Evolutionary conservation across 371 early-diverging fungal genomes (phyloP).

Genomic region (Chytridium lagenaria): DNA sequence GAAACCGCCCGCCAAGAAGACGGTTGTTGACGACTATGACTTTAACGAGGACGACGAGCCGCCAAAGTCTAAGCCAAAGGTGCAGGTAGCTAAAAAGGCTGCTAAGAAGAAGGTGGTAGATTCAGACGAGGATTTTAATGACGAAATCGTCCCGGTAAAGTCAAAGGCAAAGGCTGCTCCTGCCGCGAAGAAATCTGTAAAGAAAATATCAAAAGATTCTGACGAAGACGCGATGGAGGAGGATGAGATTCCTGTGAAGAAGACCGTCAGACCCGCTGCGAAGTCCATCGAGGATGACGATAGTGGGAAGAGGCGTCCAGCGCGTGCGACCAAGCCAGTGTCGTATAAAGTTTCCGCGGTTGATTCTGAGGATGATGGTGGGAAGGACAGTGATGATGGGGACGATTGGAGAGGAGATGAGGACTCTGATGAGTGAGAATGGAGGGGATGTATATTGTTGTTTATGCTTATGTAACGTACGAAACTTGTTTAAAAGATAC

Average conservation of each 20-base stretch:
- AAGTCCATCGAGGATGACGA: constrained; percentile 34
- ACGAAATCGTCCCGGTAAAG: background rate
- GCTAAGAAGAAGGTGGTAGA: too few relatives aligned
- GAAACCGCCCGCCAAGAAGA: too few relatives aligned
- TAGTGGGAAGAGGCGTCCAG: background rate
- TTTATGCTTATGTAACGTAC: background rate
- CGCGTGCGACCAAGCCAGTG: background rate
- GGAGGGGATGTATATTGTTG: background rate
- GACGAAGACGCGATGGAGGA: too few relatives aligned
- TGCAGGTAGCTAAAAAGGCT: too few relatives aligned
- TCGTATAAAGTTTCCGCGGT: background rate
- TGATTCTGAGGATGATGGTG: constrained; percentile 22
- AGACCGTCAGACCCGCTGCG: too few relatives aligned
- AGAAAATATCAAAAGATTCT: too few relatives aligned
- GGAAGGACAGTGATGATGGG: constrained; percentile 1
- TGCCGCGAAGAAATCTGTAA: too few relatives aligned
- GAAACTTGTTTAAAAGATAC: background rate
- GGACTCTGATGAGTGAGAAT: constrained; percentile 7
- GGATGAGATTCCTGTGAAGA: too few relatives aligned
- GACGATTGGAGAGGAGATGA: background rate
- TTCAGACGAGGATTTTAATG: too few relatives aligned
- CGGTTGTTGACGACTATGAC: too few relatives aligned
- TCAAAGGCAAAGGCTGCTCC: background rate
- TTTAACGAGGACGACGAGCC: too few relatives aligned
- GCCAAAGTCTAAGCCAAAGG: constrained; percentile 8